These are phyloP conservation scores for Chlorella sp. DNA, from an alignment of 139 green algal species.

Conservation along the genomic window DNA sequence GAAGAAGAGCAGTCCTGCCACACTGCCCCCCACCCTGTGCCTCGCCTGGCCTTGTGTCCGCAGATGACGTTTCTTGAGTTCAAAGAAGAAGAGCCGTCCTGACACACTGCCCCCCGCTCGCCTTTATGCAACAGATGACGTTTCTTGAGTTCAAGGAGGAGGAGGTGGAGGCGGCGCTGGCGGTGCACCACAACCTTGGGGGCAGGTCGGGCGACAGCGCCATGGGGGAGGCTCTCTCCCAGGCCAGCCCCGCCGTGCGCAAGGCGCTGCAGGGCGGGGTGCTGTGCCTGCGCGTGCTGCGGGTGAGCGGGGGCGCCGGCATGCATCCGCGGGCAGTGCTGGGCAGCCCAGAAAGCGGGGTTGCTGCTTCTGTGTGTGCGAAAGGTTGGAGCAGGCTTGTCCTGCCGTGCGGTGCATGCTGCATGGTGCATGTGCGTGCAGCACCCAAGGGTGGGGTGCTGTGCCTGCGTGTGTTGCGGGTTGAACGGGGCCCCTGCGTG, in stretches of 20 bases:
- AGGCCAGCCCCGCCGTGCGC: neutral
- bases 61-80: too few relatives aligned
- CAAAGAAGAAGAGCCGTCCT: neutral
- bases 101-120: too few relatives aligned
- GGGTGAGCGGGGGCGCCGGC: neutral
- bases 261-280: slow-evolving; percentile 20
- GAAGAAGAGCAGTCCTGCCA: too few relatives aligned
- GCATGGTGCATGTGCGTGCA: neutral
- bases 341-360: neutral
- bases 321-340: neutral
- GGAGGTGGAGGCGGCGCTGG: neutral
- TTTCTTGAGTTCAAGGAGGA: neutral
- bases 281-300: slow-evolving; percentile 9
- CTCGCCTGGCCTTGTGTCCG: too few relatives aligned
- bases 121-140: neutral
- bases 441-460: slow-evolving; percentile 6
- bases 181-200: neutral
- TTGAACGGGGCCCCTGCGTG: neutral
- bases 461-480: neutral
- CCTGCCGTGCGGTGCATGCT: neutral
- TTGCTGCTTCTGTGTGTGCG: neutral
- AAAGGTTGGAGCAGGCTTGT: neutral
- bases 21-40: too few relatives aligned
- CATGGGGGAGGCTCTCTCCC: neutral
- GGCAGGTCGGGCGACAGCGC: neutral